phyloP scores from a whole-genome alignment of 306 rosid genomes.

The Cicer yamashitae region DNA sequence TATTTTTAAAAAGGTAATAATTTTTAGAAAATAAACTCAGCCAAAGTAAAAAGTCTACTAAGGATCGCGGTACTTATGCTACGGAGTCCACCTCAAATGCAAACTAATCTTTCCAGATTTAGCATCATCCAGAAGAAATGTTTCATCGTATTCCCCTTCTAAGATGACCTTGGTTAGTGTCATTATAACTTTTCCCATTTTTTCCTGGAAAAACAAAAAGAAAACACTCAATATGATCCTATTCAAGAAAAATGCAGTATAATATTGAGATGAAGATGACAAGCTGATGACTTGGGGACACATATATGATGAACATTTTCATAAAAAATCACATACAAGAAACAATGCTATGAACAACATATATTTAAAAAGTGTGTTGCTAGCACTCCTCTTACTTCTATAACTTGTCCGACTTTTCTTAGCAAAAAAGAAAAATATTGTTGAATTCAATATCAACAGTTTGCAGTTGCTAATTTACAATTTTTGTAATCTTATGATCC shows the following conservation, averaged over 20 bases:
- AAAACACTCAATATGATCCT: background rate
- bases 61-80: conserved; percentile 59
- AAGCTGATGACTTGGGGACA: background rate
- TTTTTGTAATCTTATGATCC: background rate
- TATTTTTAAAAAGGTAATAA: background rate
- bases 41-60: conserved; percentile 21
- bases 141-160: conserved; percentile 75
- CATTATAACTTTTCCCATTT: conserved; percentile 77
- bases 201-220: conserved; percentile 54
- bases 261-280: conserved; percentile 26
- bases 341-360: background rate
- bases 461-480: background rate
- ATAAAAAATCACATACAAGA: background rate
- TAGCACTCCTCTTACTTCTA: background rate
- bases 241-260: conserved; percentile 24
- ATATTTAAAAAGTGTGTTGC: too few species aligned
- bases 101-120: conserved; percentile 71
- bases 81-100: conserved; percentile 77
- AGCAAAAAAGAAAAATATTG: background rate
- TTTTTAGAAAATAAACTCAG: background rate
- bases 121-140: conserved; percentile 61
- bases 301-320: background rate
- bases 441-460: background rate
- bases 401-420: background rate
- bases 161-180: conserved; percentile 75